A percentile compares a stretch with the other conserved stretches of the same genome.
Conservation (phyloP, 2,329 filamentous ascomycete genomes). For the Magnaporthiopsis incrustans region DNA sequence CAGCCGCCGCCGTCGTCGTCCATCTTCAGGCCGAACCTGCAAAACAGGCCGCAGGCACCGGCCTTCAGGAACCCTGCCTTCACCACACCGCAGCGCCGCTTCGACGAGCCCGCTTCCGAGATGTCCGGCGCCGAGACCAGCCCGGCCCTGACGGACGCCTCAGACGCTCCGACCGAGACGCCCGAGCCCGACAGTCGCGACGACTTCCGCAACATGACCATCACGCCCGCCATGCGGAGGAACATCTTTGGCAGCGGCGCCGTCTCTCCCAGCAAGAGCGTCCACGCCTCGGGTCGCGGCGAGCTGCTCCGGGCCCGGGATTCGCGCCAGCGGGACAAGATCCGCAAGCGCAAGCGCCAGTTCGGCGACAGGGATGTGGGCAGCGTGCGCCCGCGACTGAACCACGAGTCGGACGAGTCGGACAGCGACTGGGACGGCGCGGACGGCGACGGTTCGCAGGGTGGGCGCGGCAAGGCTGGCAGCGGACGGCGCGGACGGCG, state of each 20-base stretch:
- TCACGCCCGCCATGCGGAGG: slow-evolving; percentile 37
- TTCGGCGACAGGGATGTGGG: slow-evolving; percentile 44
- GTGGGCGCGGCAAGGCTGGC: slow-evolving; percentile 13
- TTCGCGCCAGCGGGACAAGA: slow-evolving; percentile 32
- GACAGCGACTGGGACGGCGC: slow-evolving; percentile 32
- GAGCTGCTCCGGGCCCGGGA: slow-evolving; percentile 48
- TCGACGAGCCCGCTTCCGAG: slow-evolving; percentile 48
- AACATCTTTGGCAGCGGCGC: slow-evolving; percentile 10
- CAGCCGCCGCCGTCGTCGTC: slow-evolving; percentile 30
- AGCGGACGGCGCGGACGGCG: slow-evolving; percentile 5
- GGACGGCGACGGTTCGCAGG: slow-evolving; percentile 17
- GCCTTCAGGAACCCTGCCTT: slow-evolving; percentile 57
- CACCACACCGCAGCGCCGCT: slow-evolving; percentile 51
- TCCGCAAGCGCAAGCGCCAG: slow-evolving; percentile 47
- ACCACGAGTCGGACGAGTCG: slow-evolving; percentile 40
- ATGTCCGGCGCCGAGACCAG: slow-evolving; percentile 52
- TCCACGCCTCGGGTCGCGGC: slow-evolving; percentile 47
- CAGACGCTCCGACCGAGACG: slow-evolving; percentile 43
- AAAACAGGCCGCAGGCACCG: slow-evolving; percentile 38
- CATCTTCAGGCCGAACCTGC: slow-evolving; percentile 36
- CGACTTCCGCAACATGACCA: slow-evolving; percentile 33
- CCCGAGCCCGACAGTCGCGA: slow-evolving; percentile 41
- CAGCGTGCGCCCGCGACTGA: slow-evolving; percentile 37
- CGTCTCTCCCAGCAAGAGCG: slow-evolving; percentile 3
- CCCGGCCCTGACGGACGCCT: slow-evolving; percentile 49